A percentile compares a stretch with the other conserved stretches of the same genome.
phyloP scores from a whole-genome alignment of 2,329 filamentous ascomycete species.

The Diaporthe sp. region DNA sequence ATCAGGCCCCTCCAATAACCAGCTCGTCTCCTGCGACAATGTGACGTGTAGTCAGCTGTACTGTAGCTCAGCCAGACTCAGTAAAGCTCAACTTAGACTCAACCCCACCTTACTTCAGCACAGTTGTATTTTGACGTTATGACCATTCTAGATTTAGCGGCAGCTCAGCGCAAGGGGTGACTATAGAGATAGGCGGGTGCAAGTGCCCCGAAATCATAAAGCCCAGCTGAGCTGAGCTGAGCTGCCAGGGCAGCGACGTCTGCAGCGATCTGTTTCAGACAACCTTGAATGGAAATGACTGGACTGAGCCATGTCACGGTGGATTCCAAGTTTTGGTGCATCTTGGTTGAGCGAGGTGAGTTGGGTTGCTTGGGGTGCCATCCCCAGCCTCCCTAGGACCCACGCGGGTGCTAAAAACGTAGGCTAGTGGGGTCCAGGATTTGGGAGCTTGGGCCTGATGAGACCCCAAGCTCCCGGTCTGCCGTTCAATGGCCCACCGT shows the following conservation, averaged over 20 bases:
- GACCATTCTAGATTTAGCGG: too few relatives aligned
- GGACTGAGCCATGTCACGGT: slow-evolving; percentile 14
- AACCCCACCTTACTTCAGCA: too few relatives aligned
- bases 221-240: not conserved
- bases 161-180: too few relatives aligned
- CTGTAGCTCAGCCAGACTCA: too few relatives aligned
- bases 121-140: too few relatives aligned
- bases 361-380: slow-evolving; percentile 5
- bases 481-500: slow-evolving; percentile 5
- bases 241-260: not conserved
- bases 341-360: not conserved
- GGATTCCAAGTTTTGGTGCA: slow-evolving; percentile 18
- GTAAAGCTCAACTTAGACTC: too few relatives aligned
- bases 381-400: slow-evolving; percentile 23
- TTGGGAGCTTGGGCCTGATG: slow-evolving; percentile 21
- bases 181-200: not conserved
- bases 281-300: not conserved
- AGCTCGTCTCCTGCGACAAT: too few relatives aligned
- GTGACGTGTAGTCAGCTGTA: too few relatives aligned
- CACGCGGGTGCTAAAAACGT: slow-evolving; percentile 30
- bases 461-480: slow-evolving; percentile 19
- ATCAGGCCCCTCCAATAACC: too few relatives aligned
- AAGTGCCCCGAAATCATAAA: not conserved
- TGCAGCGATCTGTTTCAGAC: slow-evolving; percentile 8
- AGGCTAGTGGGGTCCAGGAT: slow-evolving; percentile 28